Evolutionary conservation across 805 yeast species (phyloP).

Genomic region (Teunomyces cretensis): DNA sequence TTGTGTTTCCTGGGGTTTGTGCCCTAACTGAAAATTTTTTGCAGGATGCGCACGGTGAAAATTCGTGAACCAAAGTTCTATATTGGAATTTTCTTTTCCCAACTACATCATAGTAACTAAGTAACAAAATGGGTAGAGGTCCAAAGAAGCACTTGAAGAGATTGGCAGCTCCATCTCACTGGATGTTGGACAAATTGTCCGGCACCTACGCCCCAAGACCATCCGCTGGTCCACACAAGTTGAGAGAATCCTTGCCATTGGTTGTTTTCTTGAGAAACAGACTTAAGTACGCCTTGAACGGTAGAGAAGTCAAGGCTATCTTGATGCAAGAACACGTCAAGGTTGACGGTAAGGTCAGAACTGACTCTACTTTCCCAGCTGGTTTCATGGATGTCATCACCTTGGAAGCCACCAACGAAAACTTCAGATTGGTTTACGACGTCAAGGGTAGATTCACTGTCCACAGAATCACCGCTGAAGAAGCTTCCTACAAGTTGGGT

Average conservation of each 20-base stretch:
- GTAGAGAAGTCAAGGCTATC: constrained; percentile 35
- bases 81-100: neutral
- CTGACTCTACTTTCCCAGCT: constrained; percentile 32
- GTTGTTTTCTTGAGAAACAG: constrained; percentile 34
- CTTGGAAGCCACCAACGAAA: constrained; percentile 32
- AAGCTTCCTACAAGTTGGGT: constrained; percentile 26
- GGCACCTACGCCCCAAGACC: constrained; percentile 37
- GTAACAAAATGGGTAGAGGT: constrained; percentile 69
- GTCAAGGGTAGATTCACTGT: constrained; percentile 30
- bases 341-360: constrained; percentile 36
- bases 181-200: constrained; percentile 40
- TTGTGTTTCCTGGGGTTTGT: neutral
- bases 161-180: constrained; percentile 39
- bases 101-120: neutral
- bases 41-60: neutral
- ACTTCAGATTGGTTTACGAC: constrained; percentile 29
- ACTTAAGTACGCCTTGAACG: constrained; percentile 35
- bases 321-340: constrained; percentile 34
- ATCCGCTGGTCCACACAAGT: constrained; percentile 35
- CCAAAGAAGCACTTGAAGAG: constrained; percentile 46
- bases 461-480: constrained; percentile 29
- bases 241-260: constrained; percentile 35
- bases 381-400: constrained; percentile 34
- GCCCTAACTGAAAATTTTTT: neutral
- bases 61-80: neutral